These are phyloP conservation scores for Phaeosphaeriaceae sp. DNA, from an alignment of 2,329 filamentous ascomycete species.

Conservation along the genomic window DNA sequence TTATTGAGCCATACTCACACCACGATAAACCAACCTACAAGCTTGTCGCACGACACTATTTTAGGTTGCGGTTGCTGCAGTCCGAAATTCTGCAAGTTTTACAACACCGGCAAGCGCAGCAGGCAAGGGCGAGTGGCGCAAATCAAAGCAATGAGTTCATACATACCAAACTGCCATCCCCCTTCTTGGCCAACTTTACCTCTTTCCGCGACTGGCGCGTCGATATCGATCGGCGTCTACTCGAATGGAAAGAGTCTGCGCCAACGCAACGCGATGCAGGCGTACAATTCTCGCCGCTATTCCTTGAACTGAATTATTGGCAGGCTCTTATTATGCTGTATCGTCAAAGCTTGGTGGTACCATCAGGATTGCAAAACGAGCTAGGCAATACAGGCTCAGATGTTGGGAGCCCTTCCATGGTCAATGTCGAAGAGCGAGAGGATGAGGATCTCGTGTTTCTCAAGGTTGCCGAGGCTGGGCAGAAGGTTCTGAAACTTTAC, in stretches of 20 bases:
- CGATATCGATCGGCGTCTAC: slow-evolving; percentile 82
- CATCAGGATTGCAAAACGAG: slow-evolving; percentile 82
- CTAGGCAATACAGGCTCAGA: slow-evolving; percentile 64
- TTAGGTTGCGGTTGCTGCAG: slow-evolving; percentile 84
- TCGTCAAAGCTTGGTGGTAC: slow-evolving; percentile 85
- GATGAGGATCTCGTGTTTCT: slow-evolving; percentile 92
- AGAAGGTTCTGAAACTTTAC: slow-evolving; percentile 90
- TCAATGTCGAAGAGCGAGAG: slow-evolving; percentile 70
- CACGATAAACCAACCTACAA: slow-evolving; percentile 79
- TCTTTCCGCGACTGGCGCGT: slow-evolving; percentile 88
- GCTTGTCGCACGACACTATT: slow-evolving; percentile 88
- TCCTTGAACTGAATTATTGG: slow-evolving; percentile 96
- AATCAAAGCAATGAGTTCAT: slow-evolving; percentile 74
- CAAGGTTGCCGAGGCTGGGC: slow-evolving; percentile 93
- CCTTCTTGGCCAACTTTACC: slow-evolving; percentile 82
- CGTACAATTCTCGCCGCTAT: slow-evolving; percentile 87
- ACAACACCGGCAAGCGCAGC: slow-evolving; percentile 87
- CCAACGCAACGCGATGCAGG: slow-evolving; percentile 80
- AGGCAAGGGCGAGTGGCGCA: slow-evolving; percentile 70
- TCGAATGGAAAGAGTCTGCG: slow-evolving; percentile 84
- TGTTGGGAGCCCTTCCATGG: slow-evolving; percentile 65
- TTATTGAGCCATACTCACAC: slow-evolving; percentile 66
- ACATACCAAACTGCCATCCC: slow-evolving; percentile 79
- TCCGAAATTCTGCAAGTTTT: slow-evolving; percentile 95
- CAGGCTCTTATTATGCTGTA: slow-evolving; percentile 97